Base-by-base conservation (phyloP, 768 basidiomycete genomes). In the Amanita thiersii region DNA sequence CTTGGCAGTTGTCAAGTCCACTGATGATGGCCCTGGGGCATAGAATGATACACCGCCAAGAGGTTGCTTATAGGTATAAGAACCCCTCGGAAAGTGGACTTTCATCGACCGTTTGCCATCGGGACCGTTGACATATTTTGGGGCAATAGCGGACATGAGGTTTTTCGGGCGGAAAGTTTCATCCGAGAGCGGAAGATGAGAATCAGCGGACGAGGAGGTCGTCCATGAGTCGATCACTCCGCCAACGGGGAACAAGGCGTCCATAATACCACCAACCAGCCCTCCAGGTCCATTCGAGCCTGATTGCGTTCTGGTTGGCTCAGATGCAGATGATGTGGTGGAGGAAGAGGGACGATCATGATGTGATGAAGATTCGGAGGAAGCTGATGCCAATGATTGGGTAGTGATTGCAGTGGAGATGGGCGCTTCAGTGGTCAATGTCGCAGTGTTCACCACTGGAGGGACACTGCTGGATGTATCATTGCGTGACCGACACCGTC, bases 21-120 rank as follows among this genome's bases (percentile, higher is more conserved):
- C 65, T 46, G 57, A 50, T 25, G 48, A 21, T 4, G 77, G 74
- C 2, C 81, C 83, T 30, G 72, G 69, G 32, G 81, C 70, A 57
- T 86, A 86, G 70, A 86, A 82, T 14, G 79, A 81, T 54, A 83
- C 62, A 12, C 82, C 82, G 40, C 80, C 79, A 39, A 60, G 62
- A 10, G 70, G 70, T 47, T 68, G 60, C 9, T 56, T 54, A 51
- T 71, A 72, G 11, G 64, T 75, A 59, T 70, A 77, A 34, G 77
- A 79, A 20, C 79, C 79, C 53, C 71, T 44, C 23, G 76, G 73
- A 54, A 70, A 81, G 46, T 62, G 60, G 1, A 74, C 73, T 52
- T 66, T 63, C 69, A 77, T 74, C 9, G 70, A 62, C 40, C 52
- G 43, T 57, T 67, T 70, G 50, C 75, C 77, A 47, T 75, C 74